These are phyloP conservation scores for Metroxylon sagu DNA, from an alignment of 176 grass and related monocot genomes.

Conservation along the genomic window DNA sequence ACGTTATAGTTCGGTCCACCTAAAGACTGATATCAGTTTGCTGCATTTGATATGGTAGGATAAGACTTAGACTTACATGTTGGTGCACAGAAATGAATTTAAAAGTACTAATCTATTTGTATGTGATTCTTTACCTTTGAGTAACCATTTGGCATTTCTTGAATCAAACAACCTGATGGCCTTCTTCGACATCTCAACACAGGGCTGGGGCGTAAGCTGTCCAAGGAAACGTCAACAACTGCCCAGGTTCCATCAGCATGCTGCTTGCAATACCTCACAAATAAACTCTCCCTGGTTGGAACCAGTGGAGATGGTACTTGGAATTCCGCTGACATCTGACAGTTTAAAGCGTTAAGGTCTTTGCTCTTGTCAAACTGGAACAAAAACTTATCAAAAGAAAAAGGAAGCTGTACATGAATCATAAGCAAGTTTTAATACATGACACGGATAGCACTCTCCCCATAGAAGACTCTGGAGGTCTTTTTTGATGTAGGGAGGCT, in stretches of 20 bases:
- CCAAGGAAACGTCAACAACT: conserved; percentile 85
- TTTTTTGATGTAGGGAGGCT: too few species aligned
- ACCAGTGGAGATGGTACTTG: conserved; percentile 93
- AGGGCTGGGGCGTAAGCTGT: conserved; percentile 53
- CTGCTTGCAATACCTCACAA: conserved; percentile 95
- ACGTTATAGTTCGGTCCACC: too few species aligned
- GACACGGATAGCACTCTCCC: too few species aligned
- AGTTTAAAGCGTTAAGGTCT: too few species aligned
- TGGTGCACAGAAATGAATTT: too few species aligned
- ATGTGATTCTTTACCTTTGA: conserved; percentile 43
- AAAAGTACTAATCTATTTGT: too few species aligned
- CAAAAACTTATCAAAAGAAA: background rate
- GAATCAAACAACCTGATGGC: conserved; percentile 86
- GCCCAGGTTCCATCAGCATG: conserved; percentile 76
- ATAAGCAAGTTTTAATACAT: too few species aligned
- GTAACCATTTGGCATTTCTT: conserved; percentile 96
- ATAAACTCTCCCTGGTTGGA: conserved; percentile 77
- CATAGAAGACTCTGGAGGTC: too few species aligned
- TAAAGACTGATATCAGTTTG: too few species aligned
- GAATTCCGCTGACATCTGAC: conserved; percentile 93
- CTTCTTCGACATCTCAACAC: conserved; percentile 49
- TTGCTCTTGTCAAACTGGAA: too few species aligned
- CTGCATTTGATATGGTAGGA: too few species aligned
- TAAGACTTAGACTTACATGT: too few species aligned
- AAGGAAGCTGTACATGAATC: background rate